Conservation (phyloP, 2,329 filamentous ascomycete species). For the Ophiostoma sp. region DNA sequence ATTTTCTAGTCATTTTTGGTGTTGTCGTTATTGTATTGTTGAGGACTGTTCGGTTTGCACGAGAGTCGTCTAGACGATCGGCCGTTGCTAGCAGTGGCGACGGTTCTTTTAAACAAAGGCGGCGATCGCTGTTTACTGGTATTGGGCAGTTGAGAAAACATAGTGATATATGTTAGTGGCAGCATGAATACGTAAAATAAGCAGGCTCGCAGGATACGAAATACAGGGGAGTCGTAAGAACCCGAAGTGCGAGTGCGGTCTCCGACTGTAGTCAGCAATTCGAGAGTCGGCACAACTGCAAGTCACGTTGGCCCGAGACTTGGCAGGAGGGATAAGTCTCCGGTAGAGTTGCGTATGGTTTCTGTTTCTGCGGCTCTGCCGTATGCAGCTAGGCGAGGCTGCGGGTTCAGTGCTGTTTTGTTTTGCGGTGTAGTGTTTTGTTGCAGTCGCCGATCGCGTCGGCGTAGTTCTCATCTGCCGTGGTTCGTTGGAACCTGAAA, state of each 20-base stretch:
- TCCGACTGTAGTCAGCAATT: not conserved
- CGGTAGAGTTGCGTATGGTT: not conserved
- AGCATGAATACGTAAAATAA: not conserved
- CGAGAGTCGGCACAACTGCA: not conserved
- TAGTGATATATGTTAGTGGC: not conserved
- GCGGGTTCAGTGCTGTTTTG: not conserved
- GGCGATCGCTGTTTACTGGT: not conserved
- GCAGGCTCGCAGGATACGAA: not conserved
- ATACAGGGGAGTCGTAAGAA: not conserved
- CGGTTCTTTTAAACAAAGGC: not conserved
- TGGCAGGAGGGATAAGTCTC: not conserved
- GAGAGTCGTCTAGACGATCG: not conserved
- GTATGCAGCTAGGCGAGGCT: not conserved
- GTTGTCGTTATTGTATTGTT: not conserved
- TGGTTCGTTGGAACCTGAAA: too few species aligned
- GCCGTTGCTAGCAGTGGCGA: not conserved
- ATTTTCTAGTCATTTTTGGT: not conserved
- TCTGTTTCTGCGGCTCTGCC: not conserved
- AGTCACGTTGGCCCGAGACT: not conserved
- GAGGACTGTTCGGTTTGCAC: not conserved
- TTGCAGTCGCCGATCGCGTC: too few species aligned
- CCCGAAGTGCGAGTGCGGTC: not conserved
- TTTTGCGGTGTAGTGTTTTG: not conserved
- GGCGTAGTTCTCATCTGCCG: too few species aligned
- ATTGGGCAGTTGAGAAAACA: not conserved